A percentile compares a stretch with the other conserved stretches of the same genome.
Evolutionary conservation across 345 rosid genomes (phyloP).

Genomic region (Lepidium africanum): DNA sequence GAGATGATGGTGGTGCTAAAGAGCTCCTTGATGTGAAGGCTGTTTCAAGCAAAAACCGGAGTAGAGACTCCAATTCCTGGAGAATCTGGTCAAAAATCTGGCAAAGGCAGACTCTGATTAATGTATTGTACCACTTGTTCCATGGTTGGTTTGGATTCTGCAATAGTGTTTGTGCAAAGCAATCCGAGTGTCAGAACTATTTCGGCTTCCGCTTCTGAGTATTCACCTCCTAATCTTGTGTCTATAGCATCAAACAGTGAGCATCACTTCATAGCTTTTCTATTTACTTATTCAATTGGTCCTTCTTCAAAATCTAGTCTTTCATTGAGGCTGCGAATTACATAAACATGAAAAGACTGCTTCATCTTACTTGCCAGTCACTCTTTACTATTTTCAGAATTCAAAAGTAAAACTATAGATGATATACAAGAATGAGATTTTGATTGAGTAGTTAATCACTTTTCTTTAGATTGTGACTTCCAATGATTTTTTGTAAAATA

Average conservation of each 20-base stretch:
- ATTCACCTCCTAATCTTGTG: conserved; percentile 21
- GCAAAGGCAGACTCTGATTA: conserved; percentile 12
- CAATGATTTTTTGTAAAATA: no score
- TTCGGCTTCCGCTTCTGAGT: conserved; percentile 26
- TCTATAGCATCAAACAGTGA: conserved; percentile 28
- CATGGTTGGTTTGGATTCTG: conserved; percentile 35
- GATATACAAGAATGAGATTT: no score
- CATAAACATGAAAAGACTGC: no score
- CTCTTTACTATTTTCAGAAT: no score
- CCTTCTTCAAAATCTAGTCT: no score
- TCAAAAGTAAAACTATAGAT: no score
- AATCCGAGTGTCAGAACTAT: conserved; percentile 39
- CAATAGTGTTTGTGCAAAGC: conserved; percentile 26
- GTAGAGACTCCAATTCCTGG: conserved; percentile 14
- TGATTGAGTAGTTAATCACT: no score
- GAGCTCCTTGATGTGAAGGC: conserved; percentile 5
- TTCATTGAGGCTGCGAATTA: no score
- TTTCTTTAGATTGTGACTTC: no score
- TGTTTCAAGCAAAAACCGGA: neutral
- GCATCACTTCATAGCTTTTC: no score
- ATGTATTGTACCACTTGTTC: conserved; percentile 31
- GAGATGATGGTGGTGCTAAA: neutral
- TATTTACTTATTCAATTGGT: no score
- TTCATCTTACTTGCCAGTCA: no score
- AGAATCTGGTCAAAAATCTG: conserved; percentile 12